Base-by-base conservation (phyloP, 2,329 filamentous ascomycete genomes). In the Chaetomiaceae sp. region DNA sequence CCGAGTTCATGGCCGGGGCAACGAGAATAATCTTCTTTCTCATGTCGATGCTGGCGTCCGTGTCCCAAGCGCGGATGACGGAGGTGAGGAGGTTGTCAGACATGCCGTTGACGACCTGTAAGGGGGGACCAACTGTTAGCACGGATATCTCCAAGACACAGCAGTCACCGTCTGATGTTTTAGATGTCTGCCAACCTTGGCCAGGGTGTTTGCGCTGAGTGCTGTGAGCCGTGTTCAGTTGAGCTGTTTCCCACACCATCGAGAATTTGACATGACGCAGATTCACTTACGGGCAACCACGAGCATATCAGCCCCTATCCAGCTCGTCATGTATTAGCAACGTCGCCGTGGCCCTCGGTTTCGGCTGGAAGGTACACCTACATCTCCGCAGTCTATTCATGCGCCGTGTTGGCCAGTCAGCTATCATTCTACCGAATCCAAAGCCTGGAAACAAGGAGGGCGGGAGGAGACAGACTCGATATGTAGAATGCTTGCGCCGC, bases 61-160 rank as follows among this genome's bases (percentile, higher is more conserved):
- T 85, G 69, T 97, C 92, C 94, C 92, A 99, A 0, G 92, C 92
- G 18, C 92, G 77, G 33, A 94, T 78, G 0, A 94, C 86, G 43
- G 61, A 62, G 13, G 83, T 86, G 5, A 96, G 68, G 6, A 97
- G 73, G 53, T 86, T 86, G 64, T 96, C 90, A 38, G 83, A 84
- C 58, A 95, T 76, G 0, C 94, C 94, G 21, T 80, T 79, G 0
- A 81, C 81, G 58, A 97, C 81, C 54, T 56, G 18, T 20, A 32
- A 8, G n/a, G 7, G 7, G 27, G 27, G n/a, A n/a, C n/a, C n/a
- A n/a, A n/a, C n/a, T n/a, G n/a, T n/a, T n/a, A n/a, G n/a, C n/a
- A n/a, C n/a, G n/a, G n/a, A n/a, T 10, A 46, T 13, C 23, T 14
- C 9, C 13, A 3, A 13, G n/a, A 18, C 10, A 14, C 34, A 11